Conservation (phyloP, 2,329 filamentous ascomycete genomes). For the Westerdykella sp. region DNA sequence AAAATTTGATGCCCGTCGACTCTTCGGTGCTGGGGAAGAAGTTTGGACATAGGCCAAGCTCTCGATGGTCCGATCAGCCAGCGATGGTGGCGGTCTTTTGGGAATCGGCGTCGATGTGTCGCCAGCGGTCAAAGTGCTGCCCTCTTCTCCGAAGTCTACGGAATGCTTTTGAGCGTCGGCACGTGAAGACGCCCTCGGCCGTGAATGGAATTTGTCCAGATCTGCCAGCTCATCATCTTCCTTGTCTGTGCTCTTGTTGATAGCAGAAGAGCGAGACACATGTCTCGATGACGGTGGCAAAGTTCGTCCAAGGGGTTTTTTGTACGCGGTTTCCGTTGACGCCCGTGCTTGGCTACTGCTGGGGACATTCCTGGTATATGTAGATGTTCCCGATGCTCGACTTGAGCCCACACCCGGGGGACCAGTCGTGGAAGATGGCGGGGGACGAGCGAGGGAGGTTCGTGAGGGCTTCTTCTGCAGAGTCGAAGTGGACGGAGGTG, state of each 20-base stretch:
- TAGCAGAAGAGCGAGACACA: slow-evolving; percentile 10
- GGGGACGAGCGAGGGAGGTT: slow-evolving; percentile 22
- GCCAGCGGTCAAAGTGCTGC: slow-evolving; percentile 6
- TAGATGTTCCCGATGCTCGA: slow-evolving; percentile 19
- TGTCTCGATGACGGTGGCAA: slow-evolving; percentile 31
- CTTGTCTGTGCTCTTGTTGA: slow-evolving; percentile 6
- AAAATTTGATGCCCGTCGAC: slow-evolving; percentile 62
- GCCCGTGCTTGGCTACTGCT: slow-evolving; percentile 13
- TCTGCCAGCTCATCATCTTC: slow-evolving; percentile 40
- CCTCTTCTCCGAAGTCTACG: slow-evolving; percentile 8
- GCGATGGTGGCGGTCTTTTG: slow-evolving; percentile 49
- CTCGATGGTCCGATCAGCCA: slow-evolving; percentile 81
- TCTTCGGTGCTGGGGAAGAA: slow-evolving; percentile 59
- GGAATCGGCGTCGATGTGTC: slow-evolving; percentile 12
- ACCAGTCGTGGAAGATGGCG: slow-evolving; percentile 13
- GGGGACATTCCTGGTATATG: slow-evolving; percentile 19
- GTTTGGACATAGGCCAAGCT: slow-evolving; percentile 72
- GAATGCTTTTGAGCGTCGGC: slow-evolving; percentile 31
- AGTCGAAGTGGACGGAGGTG: slow-evolving; percentile 7
- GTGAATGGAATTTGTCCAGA: slow-evolving; percentile 38
- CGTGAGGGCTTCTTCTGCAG: slow-evolving; percentile 31
- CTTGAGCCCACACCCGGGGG: slow-evolving; percentile 13
- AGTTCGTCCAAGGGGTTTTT: slow-evolving; percentile 26
- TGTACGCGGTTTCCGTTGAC: slow-evolving; percentile 25
- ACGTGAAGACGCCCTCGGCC: slow-evolving; percentile 38